A percentile compares a stretch with the other conserved stretches of the same genome.
phyloP scores from a whole-genome alignment of 352 stramenopile species.

The Globisporangium orthogonon region DNA sequence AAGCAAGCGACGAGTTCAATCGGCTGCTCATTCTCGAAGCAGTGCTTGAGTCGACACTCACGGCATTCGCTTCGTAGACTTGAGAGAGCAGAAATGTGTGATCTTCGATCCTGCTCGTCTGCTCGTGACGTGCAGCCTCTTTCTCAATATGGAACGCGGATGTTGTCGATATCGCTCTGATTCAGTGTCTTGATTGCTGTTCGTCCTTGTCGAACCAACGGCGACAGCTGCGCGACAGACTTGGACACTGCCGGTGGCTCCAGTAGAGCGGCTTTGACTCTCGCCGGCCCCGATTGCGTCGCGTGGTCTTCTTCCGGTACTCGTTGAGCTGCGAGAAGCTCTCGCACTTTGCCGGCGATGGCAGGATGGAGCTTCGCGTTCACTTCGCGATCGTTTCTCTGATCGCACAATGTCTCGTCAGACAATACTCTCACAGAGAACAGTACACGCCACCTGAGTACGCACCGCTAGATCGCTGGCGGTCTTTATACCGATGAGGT shows the following conservation, averaged over 20 bases:
- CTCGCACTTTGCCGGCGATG: constrained; percentile 20
- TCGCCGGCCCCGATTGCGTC: not conserved
- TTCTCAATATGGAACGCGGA: constrained; percentile 6
- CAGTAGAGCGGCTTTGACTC: not conserved
- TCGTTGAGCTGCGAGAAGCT: constrained; percentile 13
- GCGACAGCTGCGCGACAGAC: constrained; percentile 15
- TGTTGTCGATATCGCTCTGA: not conserved
- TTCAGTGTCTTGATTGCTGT: constrained; percentile 6
- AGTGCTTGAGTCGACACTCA: constrained; percentile 30
- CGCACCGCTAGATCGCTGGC: constrained; percentile 28
- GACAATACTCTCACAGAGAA: not conserved
- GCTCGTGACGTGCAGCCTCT: not conserved
- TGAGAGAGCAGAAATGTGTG: not conserved
- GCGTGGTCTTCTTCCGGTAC: not conserved
- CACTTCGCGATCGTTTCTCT: constrained; percentile 12
- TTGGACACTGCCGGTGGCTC: not conserved
- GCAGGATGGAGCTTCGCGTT: constrained; percentile 15
- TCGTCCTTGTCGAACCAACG: constrained; percentile 15
- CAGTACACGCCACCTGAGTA: not conserved
- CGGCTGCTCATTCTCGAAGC: constrained; percentile 49
- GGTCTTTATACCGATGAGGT: constrained; percentile 13
- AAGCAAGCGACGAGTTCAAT: constrained; percentile 9
- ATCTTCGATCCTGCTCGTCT: not conserved
- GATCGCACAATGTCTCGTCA: not conserved
- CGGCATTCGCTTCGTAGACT: constrained; percentile 8